Evolutionary conservation across 768 basidiomycete species (phyloP).

Genomic region (Cyclocybe aegerita): DNA sequence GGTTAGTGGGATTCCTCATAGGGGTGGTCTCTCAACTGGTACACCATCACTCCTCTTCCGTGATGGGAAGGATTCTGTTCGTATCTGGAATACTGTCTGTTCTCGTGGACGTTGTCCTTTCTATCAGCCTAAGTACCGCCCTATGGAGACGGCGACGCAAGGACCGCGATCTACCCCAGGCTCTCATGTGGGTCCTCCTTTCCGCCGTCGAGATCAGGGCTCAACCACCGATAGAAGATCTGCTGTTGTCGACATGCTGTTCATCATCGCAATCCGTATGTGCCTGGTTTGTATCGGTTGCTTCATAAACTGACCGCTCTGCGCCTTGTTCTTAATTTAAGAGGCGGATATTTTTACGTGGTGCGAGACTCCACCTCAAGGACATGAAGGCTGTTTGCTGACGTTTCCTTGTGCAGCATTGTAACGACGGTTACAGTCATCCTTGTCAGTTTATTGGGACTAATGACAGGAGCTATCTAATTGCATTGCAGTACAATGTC

Average conservation of each 20-base stretch:
- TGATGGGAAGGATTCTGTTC: not conserved
- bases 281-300: too few species aligned
- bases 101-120: not conserved
- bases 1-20: not conserved
- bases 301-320: too few species aligned
- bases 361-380: too few species aligned
- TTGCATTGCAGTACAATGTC: not conserved
- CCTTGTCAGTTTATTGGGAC: not conserved
- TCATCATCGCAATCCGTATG: too few species aligned
- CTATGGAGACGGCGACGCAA: not conserved
- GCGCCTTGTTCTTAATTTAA: too few species aligned
- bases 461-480: not conserved
- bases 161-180: not conserved
- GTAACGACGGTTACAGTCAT: not conserved
- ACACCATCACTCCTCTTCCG: not conserved
- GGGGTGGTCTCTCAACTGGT: not conserved
- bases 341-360: not conserved
- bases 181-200: too few species aligned
- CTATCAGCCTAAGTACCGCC: not conserved
- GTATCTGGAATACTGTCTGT: conserved; percentile 3
- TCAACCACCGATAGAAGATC: not conserved
- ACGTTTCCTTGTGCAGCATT: not conserved
- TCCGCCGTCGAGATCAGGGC: too few species aligned
- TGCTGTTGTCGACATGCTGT: too few species aligned
- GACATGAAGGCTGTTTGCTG: too few species aligned